Base-by-base conservation (phyloP, 306 rosid genomes). In the Casuarina glauca region DNA sequence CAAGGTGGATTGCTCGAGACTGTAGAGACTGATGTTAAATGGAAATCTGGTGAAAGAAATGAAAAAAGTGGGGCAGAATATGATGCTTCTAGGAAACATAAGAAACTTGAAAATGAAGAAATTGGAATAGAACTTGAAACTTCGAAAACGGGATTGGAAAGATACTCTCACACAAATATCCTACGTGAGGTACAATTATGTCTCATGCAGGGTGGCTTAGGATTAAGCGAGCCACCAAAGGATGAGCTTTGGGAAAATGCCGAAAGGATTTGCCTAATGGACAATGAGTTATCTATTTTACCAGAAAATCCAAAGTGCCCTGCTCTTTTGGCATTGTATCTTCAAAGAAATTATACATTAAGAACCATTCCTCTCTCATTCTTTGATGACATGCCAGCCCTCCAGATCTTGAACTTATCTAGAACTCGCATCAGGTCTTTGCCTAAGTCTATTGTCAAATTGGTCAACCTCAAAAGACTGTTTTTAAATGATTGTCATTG, bases 321-420 rank as follows among this genome's bases (percentile, higher is more conserved):
- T 3, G 35, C 13, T 1, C 74, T 82, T 17, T 19, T 0, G 61
- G 55, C 48, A 15, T 17, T 82, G 4, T 10, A 61, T 26, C 10
- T 82, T 73, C 77, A 61, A 4, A 46, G 74, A 5, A 82, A 78
- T 15, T 43, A 11, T 44, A 72, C 70, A 2, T 78, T 82, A 64
- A 44, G 48, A 36, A 20, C 20, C 39, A 70, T 78, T 1, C 72
- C 83, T 0, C 42, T 58, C 4, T 9, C 16, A 3, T 78, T 83
- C 48, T 83, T 79, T 6, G 19, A 32, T 17, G 2, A 52, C 54
- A 83, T 83, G 80, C 78, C 78, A 3, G 3, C 26, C 4, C 83
- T 79, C 11, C 61, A 12, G 38, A 50, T 12, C 77, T 5, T 82
- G 48, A 68, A 78, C 46, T 73, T 82, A 36, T 82, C 82, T 6